phyloP scores from a whole-genome alignment of 768 basidiomycete genomes.

The Mycena olivaceomarginata region DNA sequence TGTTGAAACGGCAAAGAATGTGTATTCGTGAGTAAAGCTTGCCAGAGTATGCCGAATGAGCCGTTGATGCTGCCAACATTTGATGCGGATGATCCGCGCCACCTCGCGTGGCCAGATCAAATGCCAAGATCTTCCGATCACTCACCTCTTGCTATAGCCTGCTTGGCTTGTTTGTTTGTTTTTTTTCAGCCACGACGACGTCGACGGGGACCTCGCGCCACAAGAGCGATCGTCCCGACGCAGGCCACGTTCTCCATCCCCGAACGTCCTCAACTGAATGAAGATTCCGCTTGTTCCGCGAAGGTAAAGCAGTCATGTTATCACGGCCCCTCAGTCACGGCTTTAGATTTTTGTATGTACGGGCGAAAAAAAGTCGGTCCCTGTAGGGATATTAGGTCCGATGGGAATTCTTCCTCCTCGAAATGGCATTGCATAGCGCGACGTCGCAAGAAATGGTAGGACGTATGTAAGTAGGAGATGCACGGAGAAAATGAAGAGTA shows the following conservation, averaged over 20 bases:
- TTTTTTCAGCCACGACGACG: background rate
- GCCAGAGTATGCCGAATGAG: too few relatives aligned
- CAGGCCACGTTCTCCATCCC: slow-evolving; percentile 1
- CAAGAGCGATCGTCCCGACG: background rate
- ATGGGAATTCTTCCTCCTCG: slow-evolving; percentile 13
- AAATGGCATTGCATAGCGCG: background rate
- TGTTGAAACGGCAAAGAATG: too few relatives aligned
- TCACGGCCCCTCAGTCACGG: background rate
- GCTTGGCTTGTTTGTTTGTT: too few relatives aligned
- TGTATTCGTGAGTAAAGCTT: too few relatives aligned
- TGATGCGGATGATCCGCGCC: too few relatives aligned
- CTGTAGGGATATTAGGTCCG: background rate
- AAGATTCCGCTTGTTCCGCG: background rate
- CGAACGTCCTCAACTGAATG: background rate
- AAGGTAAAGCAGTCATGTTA: background rate
- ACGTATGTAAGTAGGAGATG: background rate
- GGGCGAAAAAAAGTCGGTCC: background rate
- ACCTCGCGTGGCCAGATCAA: too few relatives aligned
- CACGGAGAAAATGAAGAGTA: background rate
- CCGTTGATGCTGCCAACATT: too few relatives aligned
- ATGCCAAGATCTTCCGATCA: too few relatives aligned
- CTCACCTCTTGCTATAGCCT: too few relatives aligned
- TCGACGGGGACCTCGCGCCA: slow-evolving; percentile 23
- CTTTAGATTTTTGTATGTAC: slow-evolving; percentile 1
- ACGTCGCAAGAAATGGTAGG: background rate